Evolutionary conservation across 2,329 filamentous ascomycete species (phyloP).

Genomic region (Aspergillus sp.): DNA sequence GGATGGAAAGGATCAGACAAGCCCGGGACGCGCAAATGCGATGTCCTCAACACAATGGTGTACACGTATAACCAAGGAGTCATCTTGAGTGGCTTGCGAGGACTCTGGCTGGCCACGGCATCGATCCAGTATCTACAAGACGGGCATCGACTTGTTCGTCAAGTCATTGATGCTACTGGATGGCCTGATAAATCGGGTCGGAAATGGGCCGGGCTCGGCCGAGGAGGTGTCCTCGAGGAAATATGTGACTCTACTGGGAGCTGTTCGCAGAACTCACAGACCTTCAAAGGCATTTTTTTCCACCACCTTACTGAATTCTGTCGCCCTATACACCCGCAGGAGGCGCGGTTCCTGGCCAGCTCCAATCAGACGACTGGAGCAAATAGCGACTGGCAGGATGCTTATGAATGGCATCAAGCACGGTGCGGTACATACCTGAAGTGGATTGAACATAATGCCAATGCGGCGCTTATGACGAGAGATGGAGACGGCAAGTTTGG

Average conservation of each 20-base stretch:
- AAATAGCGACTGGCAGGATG: constrained; percentile 44
- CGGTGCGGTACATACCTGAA: constrained; percentile 65
- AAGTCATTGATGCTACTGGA: constrained; percentile 75
- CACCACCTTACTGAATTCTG: constrained; percentile 84
- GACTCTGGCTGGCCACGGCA: constrained; percentile 76
- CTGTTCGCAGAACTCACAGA: constrained; percentile 82
- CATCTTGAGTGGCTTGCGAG: constrained; percentile 75
- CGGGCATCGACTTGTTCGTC: constrained; percentile 72
- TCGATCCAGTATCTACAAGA: constrained; percentile 70
- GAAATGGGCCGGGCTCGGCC: constrained; percentile 73
- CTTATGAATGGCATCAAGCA: constrained; percentile 53
- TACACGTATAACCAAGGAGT: constrained; percentile 97
- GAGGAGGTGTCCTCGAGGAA: constrained; percentile 79
- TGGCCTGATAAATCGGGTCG: constrained; percentile 53
- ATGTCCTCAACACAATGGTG: constrained; percentile 80
- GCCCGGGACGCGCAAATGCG: constrained; percentile 70
- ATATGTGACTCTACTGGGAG: constrained; percentile 70
- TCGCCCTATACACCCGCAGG: constrained; percentile 55
- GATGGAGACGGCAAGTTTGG: constrained; percentile 72
- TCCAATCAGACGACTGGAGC: constrained; percentile 22
- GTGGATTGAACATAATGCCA: constrained; percentile 79
- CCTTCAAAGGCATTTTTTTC: constrained; percentile 95
- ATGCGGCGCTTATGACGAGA: constrained; percentile 69
- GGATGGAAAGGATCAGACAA: constrained; percentile 58
- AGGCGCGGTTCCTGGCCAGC: constrained; percentile 45